Base-by-base conservation (phyloP, 768 basidiomycete genomes). In the Tubosaeta sp. region DNA sequence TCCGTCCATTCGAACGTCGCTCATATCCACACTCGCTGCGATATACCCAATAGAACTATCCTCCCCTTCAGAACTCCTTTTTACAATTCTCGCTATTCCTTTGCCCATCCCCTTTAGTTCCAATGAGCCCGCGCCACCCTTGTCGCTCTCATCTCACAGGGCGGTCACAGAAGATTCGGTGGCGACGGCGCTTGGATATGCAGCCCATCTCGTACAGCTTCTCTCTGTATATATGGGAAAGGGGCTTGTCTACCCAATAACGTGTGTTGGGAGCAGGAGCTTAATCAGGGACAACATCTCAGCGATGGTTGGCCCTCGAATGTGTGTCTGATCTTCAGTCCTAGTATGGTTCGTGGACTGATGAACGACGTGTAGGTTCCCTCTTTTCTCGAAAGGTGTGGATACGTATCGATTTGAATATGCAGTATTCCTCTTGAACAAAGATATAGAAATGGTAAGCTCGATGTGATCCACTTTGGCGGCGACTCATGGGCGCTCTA, bases 321-420 rank as follows among this genome's bases (percentile, higher is more conserved):
- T 93, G 92, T 95, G 61, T 70, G 88, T 76, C 14, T 44, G 24
- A 46, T 35, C n/a, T 54, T 46, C 42, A 9, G 41, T 46, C 48
- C 21, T 29, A 21, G 38, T 48, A 49, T 42, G 36, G 41, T 16
- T 35, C 13, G 13, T 45, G 18, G 38, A 49, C 46, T 62, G 50
- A 69, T 41, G 16, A 21, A 29, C 8, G 25, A 8, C 25, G 34
- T 51, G 42, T 59, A 96, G 94, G 79, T 99, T 98, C 68, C 96
- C 96, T 16, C 72, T 99, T 27, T 99, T 92, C 68, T 86, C 90
- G 1, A 90, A 82, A 71, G 94, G 94, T 5, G 94, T 97, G 51
- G 96, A 98, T 65, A 88, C 87, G 38, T 98, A 97, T 70, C 80
- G 96, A 22, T 99, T 95, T 62, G 95, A 98, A 68, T 99, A 98